phyloP scores from a whole-genome alignment of 208 protist genomes.

The Acanthamoeba lenticulata region DNA sequence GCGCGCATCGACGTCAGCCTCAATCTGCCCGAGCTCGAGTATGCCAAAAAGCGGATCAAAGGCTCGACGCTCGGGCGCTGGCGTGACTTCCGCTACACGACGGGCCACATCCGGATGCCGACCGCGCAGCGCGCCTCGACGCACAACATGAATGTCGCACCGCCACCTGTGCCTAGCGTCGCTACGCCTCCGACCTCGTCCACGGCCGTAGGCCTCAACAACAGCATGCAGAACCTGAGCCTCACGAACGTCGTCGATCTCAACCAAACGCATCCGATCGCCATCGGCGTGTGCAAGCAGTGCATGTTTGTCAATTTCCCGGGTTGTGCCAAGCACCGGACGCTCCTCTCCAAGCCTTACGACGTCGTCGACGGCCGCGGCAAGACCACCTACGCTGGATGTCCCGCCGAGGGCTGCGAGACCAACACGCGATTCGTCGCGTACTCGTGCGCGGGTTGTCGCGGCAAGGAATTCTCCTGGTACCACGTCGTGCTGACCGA shows the following conservation, averaged over 20 bases:
- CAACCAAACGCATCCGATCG: background rate
- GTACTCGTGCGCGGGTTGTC: background rate
- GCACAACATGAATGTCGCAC: too few relatives aligned
- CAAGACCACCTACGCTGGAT: background rate
- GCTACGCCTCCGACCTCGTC: too few relatives aligned
- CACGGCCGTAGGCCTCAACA: too few relatives aligned
- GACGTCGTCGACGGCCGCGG: background rate
- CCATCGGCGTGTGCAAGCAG: background rate
- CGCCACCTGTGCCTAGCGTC: too few relatives aligned
- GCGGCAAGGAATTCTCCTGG: background rate
- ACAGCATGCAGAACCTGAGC: too few relatives aligned
- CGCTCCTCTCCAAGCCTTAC: background rate
- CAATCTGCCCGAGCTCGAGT: background rate
- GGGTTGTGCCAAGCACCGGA: background rate
- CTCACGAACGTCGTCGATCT: background rate
- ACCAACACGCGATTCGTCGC: background rate
- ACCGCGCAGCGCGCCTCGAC: background rate
- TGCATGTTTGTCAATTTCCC: slow-evolving; percentile 4
- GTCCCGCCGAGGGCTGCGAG: background rate
- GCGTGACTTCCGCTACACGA: background rate
- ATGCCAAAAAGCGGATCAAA: background rate
- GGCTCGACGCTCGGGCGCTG: background rate
- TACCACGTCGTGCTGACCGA: background rate
- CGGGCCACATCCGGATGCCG: background rate
- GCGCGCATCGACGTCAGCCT: background rate